These are phyloP conservation scores for Madurella fahalii DNA, from an alignment of 2,329 filamentous ascomycete species.

Conservation along the genomic window DNA sequence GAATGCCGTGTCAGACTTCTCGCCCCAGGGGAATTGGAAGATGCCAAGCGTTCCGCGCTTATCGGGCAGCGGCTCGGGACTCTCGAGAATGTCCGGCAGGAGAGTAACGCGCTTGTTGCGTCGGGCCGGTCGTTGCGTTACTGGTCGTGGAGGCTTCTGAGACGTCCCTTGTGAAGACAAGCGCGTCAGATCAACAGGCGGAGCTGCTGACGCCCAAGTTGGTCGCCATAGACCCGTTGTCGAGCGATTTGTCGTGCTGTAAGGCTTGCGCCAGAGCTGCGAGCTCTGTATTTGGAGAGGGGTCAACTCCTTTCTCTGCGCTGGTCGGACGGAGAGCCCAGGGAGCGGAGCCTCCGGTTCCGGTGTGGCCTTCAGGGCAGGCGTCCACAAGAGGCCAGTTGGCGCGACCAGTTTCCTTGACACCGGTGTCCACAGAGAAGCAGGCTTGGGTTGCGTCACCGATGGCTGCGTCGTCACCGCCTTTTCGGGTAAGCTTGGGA, in stretches of 20 bases:
- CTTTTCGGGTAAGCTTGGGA: constrained; percentile 2
- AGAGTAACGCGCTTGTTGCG: constrained; percentile 54
- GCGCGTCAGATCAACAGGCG: constrained; percentile 19
- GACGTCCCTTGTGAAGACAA: constrained; percentile 7
- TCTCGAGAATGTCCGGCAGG: constrained; percentile 61
- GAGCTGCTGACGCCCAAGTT: constrained; percentile 26
- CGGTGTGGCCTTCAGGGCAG: constrained; percentile 6
- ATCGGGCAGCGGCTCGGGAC: constrained; percentile 54
- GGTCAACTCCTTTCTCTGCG: constrained; percentile 31
- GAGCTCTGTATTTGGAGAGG: constrained; percentile 36
- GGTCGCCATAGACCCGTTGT: constrained; percentile 32
- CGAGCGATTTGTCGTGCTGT: constrained; percentile 15
- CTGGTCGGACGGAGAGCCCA: constrained; percentile 34
- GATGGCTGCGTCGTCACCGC: constrained; percentile 4
- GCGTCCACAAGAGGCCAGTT: constrained; percentile 28
- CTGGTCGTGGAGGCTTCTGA: constrained; percentile 36
- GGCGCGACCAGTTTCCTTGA: constrained; percentile 3
- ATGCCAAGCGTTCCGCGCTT: constrained; percentile 58
- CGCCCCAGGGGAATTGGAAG: constrained; percentile 64
- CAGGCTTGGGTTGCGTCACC: not conserved
- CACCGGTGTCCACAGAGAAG: constrained; percentile 29
- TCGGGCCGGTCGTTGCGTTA: constrained; percentile 51
- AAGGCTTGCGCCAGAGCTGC: constrained; percentile 38
- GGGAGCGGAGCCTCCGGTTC: constrained; percentile 26
- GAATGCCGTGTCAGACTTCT: constrained; percentile 54